Conservation (phyloP, 31 red algal species). For the Odonthalia washingtoniensis region DNA sequence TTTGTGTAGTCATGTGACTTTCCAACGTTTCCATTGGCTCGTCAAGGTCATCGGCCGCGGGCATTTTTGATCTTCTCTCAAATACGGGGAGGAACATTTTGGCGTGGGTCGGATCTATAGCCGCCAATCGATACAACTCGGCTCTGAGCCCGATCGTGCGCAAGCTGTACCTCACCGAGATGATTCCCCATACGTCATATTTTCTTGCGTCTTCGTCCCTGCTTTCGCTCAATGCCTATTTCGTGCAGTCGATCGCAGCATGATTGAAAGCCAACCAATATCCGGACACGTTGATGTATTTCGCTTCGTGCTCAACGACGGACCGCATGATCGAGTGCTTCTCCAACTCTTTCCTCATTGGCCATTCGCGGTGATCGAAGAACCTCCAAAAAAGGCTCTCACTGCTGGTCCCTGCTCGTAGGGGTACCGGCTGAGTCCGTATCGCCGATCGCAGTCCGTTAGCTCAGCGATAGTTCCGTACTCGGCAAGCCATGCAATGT, state of each 20-base stretch:
- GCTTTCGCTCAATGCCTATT: constrained; percentile 1
- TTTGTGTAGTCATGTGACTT: constrained; percentile 3
- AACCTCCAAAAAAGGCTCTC: constrained; percentile 40
- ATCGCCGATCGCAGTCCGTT: constrained; percentile 19
- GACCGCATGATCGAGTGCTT: constrained; percentile 20
- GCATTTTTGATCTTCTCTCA: neutral
- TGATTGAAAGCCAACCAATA: constrained; percentile 59
- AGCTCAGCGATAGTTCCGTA: constrained; percentile 40
- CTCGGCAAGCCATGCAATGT: neutral
- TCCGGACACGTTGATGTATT: constrained; percentile 53
- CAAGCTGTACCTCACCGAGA: neutral
- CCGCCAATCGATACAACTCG: constrained; percentile 21
- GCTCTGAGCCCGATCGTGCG: neutral
- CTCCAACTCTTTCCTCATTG: neutral
- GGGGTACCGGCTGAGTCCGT: constrained; percentile 27
- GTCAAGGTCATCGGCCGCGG: neutral
- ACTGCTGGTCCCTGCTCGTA: constrained; percentile 32
- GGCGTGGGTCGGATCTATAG: constrained; percentile 11
- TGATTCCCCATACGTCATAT: neutral
- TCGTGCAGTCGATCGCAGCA: neutral
- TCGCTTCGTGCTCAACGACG: constrained; percentile 46
- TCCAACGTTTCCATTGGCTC: no score
- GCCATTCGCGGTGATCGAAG: constrained; percentile 48
- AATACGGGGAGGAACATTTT: constrained; percentile 3
- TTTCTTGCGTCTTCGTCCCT: neutral